phyloP scores from a whole-genome alignment of 331 rosid species.

The Malus hybrid region DNA sequence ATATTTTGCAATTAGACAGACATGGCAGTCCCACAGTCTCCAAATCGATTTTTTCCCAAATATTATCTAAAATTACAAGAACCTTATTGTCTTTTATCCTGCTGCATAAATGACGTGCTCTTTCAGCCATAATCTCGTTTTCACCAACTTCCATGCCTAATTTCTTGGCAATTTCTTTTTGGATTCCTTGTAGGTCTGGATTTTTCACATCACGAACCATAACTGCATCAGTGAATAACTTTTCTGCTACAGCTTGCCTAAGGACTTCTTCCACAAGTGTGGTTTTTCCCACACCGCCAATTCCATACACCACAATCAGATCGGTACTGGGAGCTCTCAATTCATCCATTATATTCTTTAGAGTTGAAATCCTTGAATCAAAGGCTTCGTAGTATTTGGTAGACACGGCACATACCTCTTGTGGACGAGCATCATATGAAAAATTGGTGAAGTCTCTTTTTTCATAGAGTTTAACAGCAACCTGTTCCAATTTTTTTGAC shows the following conservation, averaged over 20 bases:
- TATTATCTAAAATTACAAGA: constrained; percentile 12
- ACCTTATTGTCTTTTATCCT: background rate
- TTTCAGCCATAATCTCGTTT: background rate
- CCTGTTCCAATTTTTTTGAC: background rate
- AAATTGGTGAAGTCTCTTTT: background rate
- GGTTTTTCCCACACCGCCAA: background rate
- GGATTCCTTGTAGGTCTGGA: background rate
- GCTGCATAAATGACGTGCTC: background rate
- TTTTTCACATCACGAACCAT: background rate
- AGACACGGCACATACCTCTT: background rate
- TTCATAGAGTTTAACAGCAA: background rate
- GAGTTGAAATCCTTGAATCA: background rate
- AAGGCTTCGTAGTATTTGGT: background rate
- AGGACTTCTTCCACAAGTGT: background rate
- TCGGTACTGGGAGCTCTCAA: background rate
- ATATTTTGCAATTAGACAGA: background rate
- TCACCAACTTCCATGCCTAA: background rate
- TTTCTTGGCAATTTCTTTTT: background rate
- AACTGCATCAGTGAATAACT: constrained; percentile 2
- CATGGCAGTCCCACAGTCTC: background rate
- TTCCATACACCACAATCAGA: background rate
- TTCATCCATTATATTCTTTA: background rate
- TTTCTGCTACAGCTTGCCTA: background rate
- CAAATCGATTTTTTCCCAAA: background rate
- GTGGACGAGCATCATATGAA: background rate